Conservation (phyloP, 805 yeast species). For the Pichia eremophila region DNA sequence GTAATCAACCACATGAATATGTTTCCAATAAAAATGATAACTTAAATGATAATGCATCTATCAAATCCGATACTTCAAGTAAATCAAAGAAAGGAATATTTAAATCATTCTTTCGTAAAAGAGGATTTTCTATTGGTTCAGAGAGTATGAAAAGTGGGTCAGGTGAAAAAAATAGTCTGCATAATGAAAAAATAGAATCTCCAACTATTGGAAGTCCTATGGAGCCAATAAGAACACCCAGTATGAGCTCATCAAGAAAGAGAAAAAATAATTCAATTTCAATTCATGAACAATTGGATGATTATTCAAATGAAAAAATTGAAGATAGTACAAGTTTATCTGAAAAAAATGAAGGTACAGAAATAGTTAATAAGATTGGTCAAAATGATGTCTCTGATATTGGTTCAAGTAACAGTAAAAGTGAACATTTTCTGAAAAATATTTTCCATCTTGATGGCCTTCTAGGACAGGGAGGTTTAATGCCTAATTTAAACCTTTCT, state of each 20-base stretch:
- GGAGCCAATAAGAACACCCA: no score
- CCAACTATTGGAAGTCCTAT: no score
- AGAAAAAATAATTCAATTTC: background rate
- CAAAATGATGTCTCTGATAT: background rate
- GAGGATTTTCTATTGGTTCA: constrained; percentile 5
- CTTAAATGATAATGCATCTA: background rate
- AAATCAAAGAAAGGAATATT: background rate
- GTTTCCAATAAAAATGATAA: background rate
- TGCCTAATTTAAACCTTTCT: constrained; percentile 5
- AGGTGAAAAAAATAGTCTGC: background rate
- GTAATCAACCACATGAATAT: background rate
- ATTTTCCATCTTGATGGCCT: constrained; percentile 10
- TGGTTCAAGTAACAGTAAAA: background rate
- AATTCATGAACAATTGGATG: background rate
- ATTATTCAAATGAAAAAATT: background rate
- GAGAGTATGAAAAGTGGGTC: constrained; percentile 1
- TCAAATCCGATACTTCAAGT: background rate
- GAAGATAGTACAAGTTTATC: background rate
- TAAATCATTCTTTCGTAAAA: constrained; percentile 6
- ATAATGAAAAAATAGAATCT: background rate
- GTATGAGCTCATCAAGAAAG: background rate
- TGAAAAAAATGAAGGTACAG: background rate
- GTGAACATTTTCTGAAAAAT: constrained; percentile 7
- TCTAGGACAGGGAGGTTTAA: constrained; percentile 10
- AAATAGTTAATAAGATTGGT: no score